These are phyloP conservation scores for Zostera marina DNA, from an alignment of 116 monocot genomes.

Conservation along the genomic window DNA sequence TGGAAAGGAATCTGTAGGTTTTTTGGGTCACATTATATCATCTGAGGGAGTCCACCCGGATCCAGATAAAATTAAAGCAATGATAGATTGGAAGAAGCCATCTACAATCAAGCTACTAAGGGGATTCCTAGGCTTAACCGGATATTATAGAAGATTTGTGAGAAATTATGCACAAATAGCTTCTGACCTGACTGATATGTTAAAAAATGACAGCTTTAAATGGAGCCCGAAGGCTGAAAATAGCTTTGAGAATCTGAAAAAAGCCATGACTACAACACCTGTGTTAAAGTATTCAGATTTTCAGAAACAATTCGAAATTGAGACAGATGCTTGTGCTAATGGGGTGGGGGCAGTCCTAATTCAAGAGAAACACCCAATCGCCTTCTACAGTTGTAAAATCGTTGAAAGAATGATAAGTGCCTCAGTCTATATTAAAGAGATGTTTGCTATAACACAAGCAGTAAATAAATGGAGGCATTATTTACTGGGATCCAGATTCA, in stretches of 20 bases:
- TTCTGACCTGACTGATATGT: neutral
- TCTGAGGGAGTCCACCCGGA: neutral
- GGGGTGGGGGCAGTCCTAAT: neutral
- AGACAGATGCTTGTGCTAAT: neutral
- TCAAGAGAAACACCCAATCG: neutral
- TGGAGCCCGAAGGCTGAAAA: neutral
- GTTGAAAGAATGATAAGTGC: neutral
- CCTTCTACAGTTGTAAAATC: neutral
- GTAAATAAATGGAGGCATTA: neutral
- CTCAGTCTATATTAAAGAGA: neutral
- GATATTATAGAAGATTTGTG: too few relatives aligned
- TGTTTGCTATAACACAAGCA: too few relatives aligned
- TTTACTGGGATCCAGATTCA: neutral
- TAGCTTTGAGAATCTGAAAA: neutral
- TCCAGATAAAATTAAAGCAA: neutral
- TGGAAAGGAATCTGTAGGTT: neutral
- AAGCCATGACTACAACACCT: neutral
- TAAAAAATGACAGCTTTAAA: neutral
- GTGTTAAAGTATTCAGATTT: neutral
- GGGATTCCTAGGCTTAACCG: too few relatives aligned
- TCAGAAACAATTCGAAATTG: neutral
- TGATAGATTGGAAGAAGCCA: slow-evolving; percentile 3
- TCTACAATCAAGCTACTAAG: neutral
- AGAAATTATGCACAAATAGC: neutral
- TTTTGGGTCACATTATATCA: slow-evolving; percentile 8